Percentiles rank a stretch among this genome's conserved stretches.
These are phyloP conservation scores for Hyaloscypha bicolor DNA, from an alignment of 495 filamentous ascomycete genomes.

Conservation along the genomic window DNA sequence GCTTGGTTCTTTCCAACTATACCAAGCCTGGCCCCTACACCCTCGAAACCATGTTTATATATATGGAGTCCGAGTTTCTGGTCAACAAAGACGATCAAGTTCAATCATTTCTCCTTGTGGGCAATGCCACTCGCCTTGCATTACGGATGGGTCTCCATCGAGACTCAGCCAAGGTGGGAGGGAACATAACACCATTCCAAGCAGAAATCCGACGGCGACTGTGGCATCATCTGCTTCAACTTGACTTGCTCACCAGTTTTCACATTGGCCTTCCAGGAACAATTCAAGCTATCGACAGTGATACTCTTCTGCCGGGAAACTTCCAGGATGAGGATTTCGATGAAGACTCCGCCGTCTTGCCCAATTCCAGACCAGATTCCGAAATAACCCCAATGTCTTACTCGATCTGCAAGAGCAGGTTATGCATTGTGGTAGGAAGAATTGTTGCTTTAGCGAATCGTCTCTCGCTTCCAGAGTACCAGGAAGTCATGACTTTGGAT, in stretches of 20 bases:
- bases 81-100: constrained; percentile 45
- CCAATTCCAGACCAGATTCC: constrained; percentile 42
- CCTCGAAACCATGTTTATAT: constrained; percentile 52
- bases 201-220: constrained; percentile 58
- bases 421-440: constrained; percentile 41
- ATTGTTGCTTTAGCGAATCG: constrained; percentile 44
- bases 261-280: constrained; percentile 57
- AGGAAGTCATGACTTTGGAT: constrained; percentile 69
- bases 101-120: constrained; percentile 50
- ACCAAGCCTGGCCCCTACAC: constrained; percentile 45
- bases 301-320: constrained; percentile 49
- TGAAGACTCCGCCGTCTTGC: constrained; percentile 44
- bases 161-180: constrained; percentile 46
- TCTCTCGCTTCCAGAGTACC: constrained; percentile 52
- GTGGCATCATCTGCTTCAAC: constrained; percentile 52
- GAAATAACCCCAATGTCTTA: constrained; percentile 54
- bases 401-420: constrained; percentile 45
- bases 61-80: constrained; percentile 48
- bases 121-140: constrained; percentile 51
- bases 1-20: constrained; percentile 49
- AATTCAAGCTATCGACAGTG: constrained; percentile 49
- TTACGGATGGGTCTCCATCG: constrained; percentile 60
- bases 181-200: constrained; percentile 53
- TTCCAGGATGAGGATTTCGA: constrained; percentile 52
- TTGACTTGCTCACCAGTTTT: constrained; percentile 53